Conservation (phyloP, 768 basidiomycete genomes). For the Lactarius quietus region DNA sequence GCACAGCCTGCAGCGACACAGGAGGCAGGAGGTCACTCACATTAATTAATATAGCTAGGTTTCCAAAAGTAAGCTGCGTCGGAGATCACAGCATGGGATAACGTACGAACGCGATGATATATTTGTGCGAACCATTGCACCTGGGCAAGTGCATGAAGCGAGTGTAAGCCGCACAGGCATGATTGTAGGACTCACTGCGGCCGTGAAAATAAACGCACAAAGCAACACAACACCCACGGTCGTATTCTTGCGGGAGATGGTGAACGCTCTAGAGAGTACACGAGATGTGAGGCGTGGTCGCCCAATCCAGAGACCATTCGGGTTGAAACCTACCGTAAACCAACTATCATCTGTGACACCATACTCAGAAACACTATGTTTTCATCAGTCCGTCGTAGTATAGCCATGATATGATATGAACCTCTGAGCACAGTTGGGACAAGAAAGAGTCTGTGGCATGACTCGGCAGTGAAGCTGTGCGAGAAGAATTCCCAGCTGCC, state of each 20-base stretch:
- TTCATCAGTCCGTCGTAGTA: constrained; percentile 6
- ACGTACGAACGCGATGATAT: constrained; percentile 47
- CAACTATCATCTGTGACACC: constrained; percentile 63
- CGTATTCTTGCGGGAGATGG: constrained; percentile 48
- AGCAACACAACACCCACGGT: constrained; percentile 42
- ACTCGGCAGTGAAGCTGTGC: constrained; percentile 40
- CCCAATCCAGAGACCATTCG: neutral
- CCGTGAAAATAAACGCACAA: constrained; percentile 40
- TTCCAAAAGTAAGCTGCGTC: constrained; percentile 17
- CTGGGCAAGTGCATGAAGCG: constrained; percentile 27
- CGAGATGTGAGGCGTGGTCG: neutral
- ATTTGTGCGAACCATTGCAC: constrained; percentile 58
- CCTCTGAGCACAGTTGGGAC: constrained; percentile 61
- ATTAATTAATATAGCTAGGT: constrained; percentile 6
- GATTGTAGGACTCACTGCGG: constrained; percentile 41
- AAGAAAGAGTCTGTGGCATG: constrained; percentile 50
- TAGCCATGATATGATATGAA: constrained; percentile 27
- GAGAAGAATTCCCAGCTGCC: constrained; percentile 59
- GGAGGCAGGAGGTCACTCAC: neutral
- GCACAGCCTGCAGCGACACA: neutral
- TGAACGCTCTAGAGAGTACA: constrained; percentile 44
- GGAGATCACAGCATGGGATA: constrained; percentile 6
- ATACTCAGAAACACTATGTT: constrained; percentile 54
- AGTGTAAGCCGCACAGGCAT: too few species aligned
- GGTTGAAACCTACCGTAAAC: constrained; percentile 43